Evolutionary conservation across 306 rosid genomes (phyloP).

Genomic region (Leucaena leucocephala): DNA sequence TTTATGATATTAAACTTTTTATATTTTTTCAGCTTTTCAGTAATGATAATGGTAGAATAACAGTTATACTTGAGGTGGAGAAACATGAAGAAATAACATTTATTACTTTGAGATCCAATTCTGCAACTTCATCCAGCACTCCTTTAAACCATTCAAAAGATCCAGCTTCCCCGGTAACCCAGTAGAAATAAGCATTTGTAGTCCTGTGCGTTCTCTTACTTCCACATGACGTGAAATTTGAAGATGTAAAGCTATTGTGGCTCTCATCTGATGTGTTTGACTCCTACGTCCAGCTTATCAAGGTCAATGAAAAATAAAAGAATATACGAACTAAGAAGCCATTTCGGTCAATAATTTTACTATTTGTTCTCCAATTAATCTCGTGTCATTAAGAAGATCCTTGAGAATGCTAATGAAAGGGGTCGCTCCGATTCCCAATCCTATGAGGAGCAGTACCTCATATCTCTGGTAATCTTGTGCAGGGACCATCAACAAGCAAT

Average conservation of each 20-base stretch:
- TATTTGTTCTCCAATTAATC: slow-evolving; percentile 56
- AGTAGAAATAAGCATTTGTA: slow-evolving; percentile 81
- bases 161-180: slow-evolving; percentile 98
- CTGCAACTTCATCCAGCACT: slow-evolving; percentile 91
- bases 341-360: slow-evolving; percentile 40
- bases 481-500: slow-evolving; percentile 80
- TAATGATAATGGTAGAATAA: background rate
- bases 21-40: background rate
- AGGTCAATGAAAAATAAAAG: background rate
- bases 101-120: slow-evolving; percentile 82
- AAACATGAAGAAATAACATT: slow-evolving; percentile 1
- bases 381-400: slow-evolving; percentile 71
- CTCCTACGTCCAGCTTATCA: slow-evolving; percentile 45
- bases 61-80: background rate
- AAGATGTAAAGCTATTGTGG: slow-evolving; percentile 71
- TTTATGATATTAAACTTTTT: background rate
- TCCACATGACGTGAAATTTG: slow-evolving; percentile 61
- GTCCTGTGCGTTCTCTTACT: slow-evolving; percentile 63
- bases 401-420: slow-evolving; percentile 91
- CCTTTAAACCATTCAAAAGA: slow-evolving; percentile 99
- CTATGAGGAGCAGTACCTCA: slow-evolving; percentile 86
- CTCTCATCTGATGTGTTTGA: slow-evolving; percentile 79
- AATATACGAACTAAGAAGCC: background rate
- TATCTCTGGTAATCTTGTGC: slow-evolving; percentile 83
- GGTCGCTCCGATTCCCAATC: slow-evolving; percentile 97